These are phyloP conservation scores for Dorcoceras hygrometricum DNA, from an alignment of 257 asterid species.

Conservation along the genomic window DNA sequence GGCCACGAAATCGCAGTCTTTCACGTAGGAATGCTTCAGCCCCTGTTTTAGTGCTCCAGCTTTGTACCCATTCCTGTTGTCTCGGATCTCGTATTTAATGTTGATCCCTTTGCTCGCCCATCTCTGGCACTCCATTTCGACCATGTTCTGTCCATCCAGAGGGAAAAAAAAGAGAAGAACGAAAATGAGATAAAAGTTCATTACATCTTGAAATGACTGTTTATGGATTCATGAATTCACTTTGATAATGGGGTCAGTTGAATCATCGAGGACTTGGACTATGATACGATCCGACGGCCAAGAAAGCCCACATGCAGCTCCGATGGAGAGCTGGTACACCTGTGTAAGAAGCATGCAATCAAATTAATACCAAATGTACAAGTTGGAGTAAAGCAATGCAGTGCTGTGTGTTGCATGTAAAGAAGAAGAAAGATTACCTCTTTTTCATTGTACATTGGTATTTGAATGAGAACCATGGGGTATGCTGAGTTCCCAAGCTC, in stretches of 20 bases:
- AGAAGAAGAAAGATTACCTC: slow-evolving; percentile 36
- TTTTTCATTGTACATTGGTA: slow-evolving; percentile 63
- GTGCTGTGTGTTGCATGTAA: neutral
- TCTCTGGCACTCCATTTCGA: slow-evolving; percentile 52
- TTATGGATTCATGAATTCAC: slow-evolving; percentile 36
- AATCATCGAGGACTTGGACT: slow-evolving; percentile 78
- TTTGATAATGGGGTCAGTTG: slow-evolving; percentile 59
- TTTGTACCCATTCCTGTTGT: slow-evolving; percentile 56
- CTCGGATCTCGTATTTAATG: slow-evolving; percentile 52
- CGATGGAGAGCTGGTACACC: slow-evolving; percentile 80
- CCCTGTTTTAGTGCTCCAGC: slow-evolving; percentile 69
- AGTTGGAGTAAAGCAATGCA: neutral
- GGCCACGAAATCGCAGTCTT: slow-evolving; percentile 57
- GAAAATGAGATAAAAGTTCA: neutral
- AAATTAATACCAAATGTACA: neutral
- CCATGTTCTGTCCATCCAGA: slow-evolving; percentile 40
- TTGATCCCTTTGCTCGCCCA: slow-evolving; percentile 64
- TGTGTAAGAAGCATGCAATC: slow-evolving; percentile 17
- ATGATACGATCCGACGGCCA: slow-evolving; percentile 74
- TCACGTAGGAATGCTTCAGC: slow-evolving; percentile 40
- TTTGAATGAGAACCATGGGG: slow-evolving; percentile 67
- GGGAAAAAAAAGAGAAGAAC: neutral
- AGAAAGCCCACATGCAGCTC: slow-evolving; percentile 76
- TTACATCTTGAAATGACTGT: neutral
- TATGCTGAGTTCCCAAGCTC: slow-evolving; percentile 41